Evolutionary conservation across 176 grass and related monocot genomes (phyloP), one percentile per base, ranked within the genome.

Genomic region (Musa schizocarpa): DNA sequence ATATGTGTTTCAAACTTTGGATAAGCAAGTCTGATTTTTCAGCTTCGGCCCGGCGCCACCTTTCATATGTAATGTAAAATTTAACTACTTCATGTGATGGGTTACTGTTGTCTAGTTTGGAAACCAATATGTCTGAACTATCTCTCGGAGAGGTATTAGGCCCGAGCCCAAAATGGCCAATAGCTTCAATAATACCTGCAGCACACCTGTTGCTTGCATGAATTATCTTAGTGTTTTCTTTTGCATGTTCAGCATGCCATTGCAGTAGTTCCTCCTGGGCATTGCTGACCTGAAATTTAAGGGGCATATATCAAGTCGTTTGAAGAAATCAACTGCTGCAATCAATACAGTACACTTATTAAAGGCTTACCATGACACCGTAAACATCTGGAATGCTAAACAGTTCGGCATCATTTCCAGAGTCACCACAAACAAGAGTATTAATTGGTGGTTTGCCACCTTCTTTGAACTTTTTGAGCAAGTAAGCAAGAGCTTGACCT

Each of bases 351-450:
- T 29, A 68, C 2, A 16, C 63, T 61, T 9, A 75, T 76, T 76
- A 82, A 52, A 77, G 17, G 85, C 88, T 83, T 67, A 93, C 94
- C 90, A 98, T 91, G 80, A 98, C 90, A 72, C 88, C 94, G 29
- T 91, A 56, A 11, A 84, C 84, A 73, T 82, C 92, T 74, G 78
- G 85, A 81, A 98, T 82, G 63, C 80, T 91, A 78, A 98, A 93
- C 71, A 93, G 77, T 81, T 98, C 94, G 52, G 86, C 90, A 79
- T 93, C 94, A 52, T 98, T 93, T 54, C 90, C 90, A 59, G 94
- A 93, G 80, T 93, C 88, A 21, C 94, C 94, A 67, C 94, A 98
- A 74, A 86, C 94, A 87, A 98, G 94, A 75, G 83, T 90, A 61
- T 86, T 93, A 13, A 74, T 83, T 3, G 94, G 92, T 50, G 73